These are phyloP conservation scores for Phytophthora nicotianae DNA, from an alignment of 352 stramenopile species.

Conservation along the genomic window DNA sequence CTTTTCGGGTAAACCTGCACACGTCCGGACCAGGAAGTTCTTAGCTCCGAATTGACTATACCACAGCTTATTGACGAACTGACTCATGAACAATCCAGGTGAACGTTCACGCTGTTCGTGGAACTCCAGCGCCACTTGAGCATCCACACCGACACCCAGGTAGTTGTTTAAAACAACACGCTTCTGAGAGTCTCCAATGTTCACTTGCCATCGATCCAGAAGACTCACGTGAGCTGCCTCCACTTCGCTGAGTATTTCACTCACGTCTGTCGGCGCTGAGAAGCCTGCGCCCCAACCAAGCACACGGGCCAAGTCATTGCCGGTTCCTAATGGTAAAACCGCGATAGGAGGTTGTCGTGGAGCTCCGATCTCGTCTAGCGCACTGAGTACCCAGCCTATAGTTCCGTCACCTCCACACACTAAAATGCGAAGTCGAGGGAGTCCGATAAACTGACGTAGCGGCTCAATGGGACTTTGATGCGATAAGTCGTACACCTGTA, in stretches of 20 bases:
- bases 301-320: conserved; percentile 94
- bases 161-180: conserved; percentile 83
- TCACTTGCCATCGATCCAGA: conserved; percentile 76
- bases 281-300: conserved; percentile 95
- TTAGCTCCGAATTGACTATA: conserved; percentile 90
- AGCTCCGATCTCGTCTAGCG: conserved; percentile 69
- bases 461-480: conserved; percentile 92
- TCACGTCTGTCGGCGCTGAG: conserved; percentile 62
- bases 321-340: conserved; percentile 95
- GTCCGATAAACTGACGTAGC: conserved; percentile 89
- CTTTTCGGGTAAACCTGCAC: conserved; percentile 74
- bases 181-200: conserved; percentile 70
- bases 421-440: conserved; percentile 90
- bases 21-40: conserved; percentile 88
- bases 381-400: conserved; percentile 90
- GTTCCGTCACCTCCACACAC: conserved; percentile 96
- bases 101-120: conserved; percentile 89
- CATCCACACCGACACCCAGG: conserved; percentile 89
- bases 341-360: conserved; percentile 91
- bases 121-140: conserved; percentile 90
- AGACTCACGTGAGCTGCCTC: conserved; percentile 78
- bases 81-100: conserved; percentile 88
- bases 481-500: conserved; percentile 96
- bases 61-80: conserved; percentile 92
- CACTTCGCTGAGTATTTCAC: conserved; percentile 69